phyloP scores from a whole-genome alignment of 2,329 filamentous ascomycete species.

The Colletotrichum limetticola region DNA sequence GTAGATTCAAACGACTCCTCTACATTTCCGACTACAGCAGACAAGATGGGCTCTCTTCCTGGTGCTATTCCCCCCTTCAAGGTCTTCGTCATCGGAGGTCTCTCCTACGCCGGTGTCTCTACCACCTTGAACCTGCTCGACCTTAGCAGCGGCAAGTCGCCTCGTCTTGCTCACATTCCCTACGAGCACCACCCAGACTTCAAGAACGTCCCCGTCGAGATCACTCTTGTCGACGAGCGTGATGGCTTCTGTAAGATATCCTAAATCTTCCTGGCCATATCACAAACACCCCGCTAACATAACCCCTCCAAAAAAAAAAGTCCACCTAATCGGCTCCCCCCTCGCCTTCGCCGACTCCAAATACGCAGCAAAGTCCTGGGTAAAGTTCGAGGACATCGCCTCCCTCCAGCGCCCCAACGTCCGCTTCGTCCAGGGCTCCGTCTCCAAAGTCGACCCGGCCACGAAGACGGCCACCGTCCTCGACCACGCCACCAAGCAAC shows the following conservation, averaged over 20 bases:
- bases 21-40: background rate
- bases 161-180: conserved; percentile 55
- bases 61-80: conserved; percentile 52
- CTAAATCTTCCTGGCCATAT: background rate
- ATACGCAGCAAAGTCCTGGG: conserved; percentile 77
- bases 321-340: conserved; percentile 81
- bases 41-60: conserved; percentile 36
- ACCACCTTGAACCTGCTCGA: conserved; percentile 75
- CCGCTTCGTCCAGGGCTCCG: conserved; percentile 72
- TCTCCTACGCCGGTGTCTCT: conserved; percentile 78
- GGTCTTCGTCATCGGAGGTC: conserved; percentile 73
- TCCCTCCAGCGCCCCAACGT: conserved; percentile 73
- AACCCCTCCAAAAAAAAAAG: conserved; percentile 50
- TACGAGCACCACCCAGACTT: conserved; percentile 53
- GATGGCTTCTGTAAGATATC: conserved; percentile 79
- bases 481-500: conserved; percentile 56
- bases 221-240: conserved; percentile 82
- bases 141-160: conserved; percentile 65
- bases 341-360: conserved; percentile 73
- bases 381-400: conserved; percentile 73
- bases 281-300: conserved; percentile 14
- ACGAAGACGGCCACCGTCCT: conserved; percentile 69
- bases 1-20: background rate
- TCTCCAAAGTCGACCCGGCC: conserved; percentile 68
- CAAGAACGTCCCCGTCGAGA: conserved; percentile 67